Base-by-base conservation (phyloP, 108 stramenopile species). In the Parietichytrium sp. region DNA sequence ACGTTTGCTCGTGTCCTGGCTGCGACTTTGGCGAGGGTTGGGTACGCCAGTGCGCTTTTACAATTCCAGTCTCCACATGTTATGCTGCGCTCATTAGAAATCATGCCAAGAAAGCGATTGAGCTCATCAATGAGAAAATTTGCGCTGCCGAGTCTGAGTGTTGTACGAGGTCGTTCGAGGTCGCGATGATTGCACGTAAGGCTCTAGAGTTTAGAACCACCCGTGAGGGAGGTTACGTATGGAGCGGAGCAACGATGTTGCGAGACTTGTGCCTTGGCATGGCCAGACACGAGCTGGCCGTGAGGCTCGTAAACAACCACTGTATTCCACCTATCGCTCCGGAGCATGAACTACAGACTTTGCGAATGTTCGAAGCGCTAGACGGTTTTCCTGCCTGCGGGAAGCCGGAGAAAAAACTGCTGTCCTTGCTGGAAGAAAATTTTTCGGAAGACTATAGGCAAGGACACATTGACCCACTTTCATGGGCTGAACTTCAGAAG, bases 161-260 rank as follows among this genome's bases (percentile, higher is more conserved):
- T 42, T 72, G 61, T 42, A 42, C 61, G 4, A 33, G 61, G 20
- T 72, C 61, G 38, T 72, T 72, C 3, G 10, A 10, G 20, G 33
- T 72, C 38, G 33, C 61, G 23, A 72, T 72, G 61, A 42, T 42
- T 25, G 6, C 61, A 8, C 36, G 45, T 33, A 8, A 42, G 13
- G 38, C 45, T 3, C 1, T 72, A 10, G 61, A 72, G 33, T 25
- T 23, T 72, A 12, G 38, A 18, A 15, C 61, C 10, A 42, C 36
- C 0, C 36, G 45, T 13, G 61, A 72, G 20, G 61, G 61, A 7
- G 61, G 61, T 7, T 72, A 72, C 61, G 61, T 45, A 42, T 72
- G 38, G 16, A 42, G 36, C 29, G 45, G 45, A 13, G 61, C 61
- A 27, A 33, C 45, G 38, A 72, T 45, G 38, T 25, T 72, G 6